Evolutionary conservation across 2,329 filamentous ascomycete species (phyloP).

Genomic region (Dendryphion nanum): DNA sequence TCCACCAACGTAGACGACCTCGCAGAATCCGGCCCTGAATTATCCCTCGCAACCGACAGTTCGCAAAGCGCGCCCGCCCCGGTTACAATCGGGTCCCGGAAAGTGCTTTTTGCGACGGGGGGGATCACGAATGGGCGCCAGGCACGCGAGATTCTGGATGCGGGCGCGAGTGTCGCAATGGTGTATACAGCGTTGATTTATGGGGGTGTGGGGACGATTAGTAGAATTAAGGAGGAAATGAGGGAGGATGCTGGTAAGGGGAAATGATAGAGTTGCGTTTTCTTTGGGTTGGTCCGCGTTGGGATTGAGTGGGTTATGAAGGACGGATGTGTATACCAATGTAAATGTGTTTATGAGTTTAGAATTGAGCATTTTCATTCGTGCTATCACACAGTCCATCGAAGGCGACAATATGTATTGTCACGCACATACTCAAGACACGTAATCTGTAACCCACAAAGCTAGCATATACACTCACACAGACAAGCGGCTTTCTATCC

Average conservation of each 20-base stretch:
- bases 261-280: constrained; percentile 2
- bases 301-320: no score
- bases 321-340: no score
- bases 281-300: not conserved
- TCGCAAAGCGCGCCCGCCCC: constrained; percentile 14
- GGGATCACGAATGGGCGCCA: constrained; percentile 88
- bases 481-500: no score
- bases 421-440: no score
- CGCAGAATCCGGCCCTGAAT: constrained; percentile 23
- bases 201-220: constrained; percentile 61
- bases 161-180: constrained; percentile 87
- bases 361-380: no score
- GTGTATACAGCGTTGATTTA: constrained; percentile 78
- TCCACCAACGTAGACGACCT: constrained; percentile 31
- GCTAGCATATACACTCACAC: no score
- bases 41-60: constrained; percentile 8
- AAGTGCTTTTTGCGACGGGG: constrained; percentile 90
- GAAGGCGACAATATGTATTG: no score
- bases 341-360: no score
- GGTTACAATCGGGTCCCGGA: constrained; percentile 43
- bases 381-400: no score
- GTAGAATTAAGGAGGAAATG: constrained; percentile 52
- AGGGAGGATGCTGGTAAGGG: constrained; percentile 36
- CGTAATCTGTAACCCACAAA: no score
- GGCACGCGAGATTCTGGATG: constrained; percentile 77